These are phyloP conservation scores for Thymus quinquecostatus DNA, from an alignment of 257 asterid species.

Conservation along the genomic window DNA sequence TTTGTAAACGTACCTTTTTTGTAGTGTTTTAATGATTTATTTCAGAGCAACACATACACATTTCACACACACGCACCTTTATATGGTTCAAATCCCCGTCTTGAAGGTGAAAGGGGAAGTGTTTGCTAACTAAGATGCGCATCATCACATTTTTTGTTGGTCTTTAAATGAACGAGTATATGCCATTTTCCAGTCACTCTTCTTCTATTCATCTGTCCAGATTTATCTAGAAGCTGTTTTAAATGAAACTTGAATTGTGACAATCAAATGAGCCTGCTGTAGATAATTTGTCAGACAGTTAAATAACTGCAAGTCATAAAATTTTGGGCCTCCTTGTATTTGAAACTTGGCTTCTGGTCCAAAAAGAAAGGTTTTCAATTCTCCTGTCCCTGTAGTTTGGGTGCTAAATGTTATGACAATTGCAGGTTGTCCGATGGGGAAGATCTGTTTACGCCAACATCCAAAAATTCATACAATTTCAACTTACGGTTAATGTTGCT, in stretches of 20 bases:
- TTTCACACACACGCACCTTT: too few species aligned
- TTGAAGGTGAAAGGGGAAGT: too few species aligned
- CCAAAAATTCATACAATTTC: conserved; percentile 95
- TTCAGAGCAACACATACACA: too few species aligned
- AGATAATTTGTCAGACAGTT: neutral
- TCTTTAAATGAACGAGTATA: neutral
- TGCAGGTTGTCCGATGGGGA: conserved; percentile 99
- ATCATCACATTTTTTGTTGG: neutral
- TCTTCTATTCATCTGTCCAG: neutral
- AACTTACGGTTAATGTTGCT: conserved; percentile 95
- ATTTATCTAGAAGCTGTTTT: neutral
- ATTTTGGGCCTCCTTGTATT: neutral
- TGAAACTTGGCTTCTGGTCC: neutral
- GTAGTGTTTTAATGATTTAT: neutral
- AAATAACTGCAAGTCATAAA: neutral
- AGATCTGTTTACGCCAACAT: conserved; percentile 97
- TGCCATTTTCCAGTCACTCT: neutral
- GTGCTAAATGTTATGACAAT: conserved; percentile 20
- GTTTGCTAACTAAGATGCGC: too few species aligned
- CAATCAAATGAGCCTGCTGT: neutral
- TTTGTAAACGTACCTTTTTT: neutral
- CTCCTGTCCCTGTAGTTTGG: neutral
- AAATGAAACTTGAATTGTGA: neutral
- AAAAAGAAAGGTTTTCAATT: conserved; percentile 6
- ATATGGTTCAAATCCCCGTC: too few species aligned